Base-by-base conservation (phyloP, 2,329 filamentous ascomycete genomes). In the Phyllosticta citribraziliensis region DNA sequence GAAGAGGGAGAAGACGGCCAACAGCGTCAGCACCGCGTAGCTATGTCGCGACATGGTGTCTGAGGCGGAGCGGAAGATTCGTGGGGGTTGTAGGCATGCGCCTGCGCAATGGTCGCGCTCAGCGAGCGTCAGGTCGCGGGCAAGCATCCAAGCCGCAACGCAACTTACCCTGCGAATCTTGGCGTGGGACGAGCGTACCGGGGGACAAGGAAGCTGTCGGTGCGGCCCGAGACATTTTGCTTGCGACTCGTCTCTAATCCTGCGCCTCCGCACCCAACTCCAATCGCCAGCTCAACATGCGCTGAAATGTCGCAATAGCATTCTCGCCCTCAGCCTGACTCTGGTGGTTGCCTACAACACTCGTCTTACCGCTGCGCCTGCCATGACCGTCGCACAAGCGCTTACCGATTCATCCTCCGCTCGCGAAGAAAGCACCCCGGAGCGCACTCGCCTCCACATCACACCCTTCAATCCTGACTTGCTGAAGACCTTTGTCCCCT, bases 381-480 rank as follows among this genome's bases (percentile, higher is more conserved):
- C 55, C 27, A 62, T 62, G 60, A 55, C 55, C 52, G 60, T 58
- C 52, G 27, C 60, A 62, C 60, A 62, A 58, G 61, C 61, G 61
- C 61, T 62, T 62, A 62, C 61, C 19, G 60, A 54, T 40, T 56
- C 53, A 22, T 50, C 55, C 58, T 22, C 40, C 56, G n/a, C 51
- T 14, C 52, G 51, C 60, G 55, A 55, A 14, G 53, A 59, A 33
- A 22, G 52, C 20, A 52, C 56, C 19, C 53, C 25, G 12, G 59
- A 53, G 30, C 25, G 60, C 2, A 62, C 56, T 10, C 56, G 91
- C 67, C 83, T 99, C 58, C 91, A 99, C 76, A 94, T 99, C 68
- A 88, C 89, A 17, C 94, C 94, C 55, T 82, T 99, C 67, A 91
- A 87, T 68, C 79, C 87, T 50, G 84, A 87, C 8, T 82, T 97